phyloP scores from a whole-genome alignment of 306 rosid species.

The Ochetophila trinervis region DNA sequence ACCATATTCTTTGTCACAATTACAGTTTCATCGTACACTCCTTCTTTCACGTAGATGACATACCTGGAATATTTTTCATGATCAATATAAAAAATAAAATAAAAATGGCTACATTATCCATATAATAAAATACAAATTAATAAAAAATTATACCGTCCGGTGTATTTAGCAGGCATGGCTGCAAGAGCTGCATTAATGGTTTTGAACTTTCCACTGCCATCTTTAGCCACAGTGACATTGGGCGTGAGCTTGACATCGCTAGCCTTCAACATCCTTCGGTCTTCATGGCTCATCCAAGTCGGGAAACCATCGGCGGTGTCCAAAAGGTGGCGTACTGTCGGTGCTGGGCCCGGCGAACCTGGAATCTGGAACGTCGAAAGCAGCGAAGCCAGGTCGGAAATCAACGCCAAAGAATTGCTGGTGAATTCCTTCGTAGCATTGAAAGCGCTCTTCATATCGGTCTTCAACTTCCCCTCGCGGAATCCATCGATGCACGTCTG shows the following conservation, averaged over 20 bases:
- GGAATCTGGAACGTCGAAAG: constrained; percentile 28
- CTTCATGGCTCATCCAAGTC: constrained; percentile 47
- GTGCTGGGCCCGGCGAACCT: neutral
- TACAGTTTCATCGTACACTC: constrained; percentile 66
- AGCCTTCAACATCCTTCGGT: constrained; percentile 60
- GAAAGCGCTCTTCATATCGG: constrained; percentile 31
- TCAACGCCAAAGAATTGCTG: constrained; percentile 77
- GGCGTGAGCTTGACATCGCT: constrained; percentile 48
- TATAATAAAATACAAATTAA: too few relatives aligned
- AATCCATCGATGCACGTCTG: constrained; percentile 78
- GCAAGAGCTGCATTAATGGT: constrained; percentile 61
- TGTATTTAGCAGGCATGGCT: constrained; percentile 46
- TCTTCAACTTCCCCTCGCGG: constrained; percentile 52
- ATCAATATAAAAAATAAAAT: too few relatives aligned
- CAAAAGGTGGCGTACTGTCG: constrained; percentile 35
- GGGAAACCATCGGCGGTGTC: constrained; percentile 52
- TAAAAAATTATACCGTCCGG: constrained; percentile 65
- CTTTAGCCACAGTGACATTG: constrained; percentile 70
- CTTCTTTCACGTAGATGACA: constrained; percentile 68
- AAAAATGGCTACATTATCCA: too few relatives aligned
- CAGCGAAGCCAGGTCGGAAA: constrained; percentile 32
- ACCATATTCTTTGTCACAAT: constrained; percentile 52
- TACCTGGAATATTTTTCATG: constrained; percentile 42
- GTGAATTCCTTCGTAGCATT: constrained; percentile 42
- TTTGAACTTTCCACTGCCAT: constrained; percentile 67